These are phyloP conservation scores for Thozetella sp. DNA, from an alignment of 495 filamentous ascomycete species.

Conservation along the genomic window DNA sequence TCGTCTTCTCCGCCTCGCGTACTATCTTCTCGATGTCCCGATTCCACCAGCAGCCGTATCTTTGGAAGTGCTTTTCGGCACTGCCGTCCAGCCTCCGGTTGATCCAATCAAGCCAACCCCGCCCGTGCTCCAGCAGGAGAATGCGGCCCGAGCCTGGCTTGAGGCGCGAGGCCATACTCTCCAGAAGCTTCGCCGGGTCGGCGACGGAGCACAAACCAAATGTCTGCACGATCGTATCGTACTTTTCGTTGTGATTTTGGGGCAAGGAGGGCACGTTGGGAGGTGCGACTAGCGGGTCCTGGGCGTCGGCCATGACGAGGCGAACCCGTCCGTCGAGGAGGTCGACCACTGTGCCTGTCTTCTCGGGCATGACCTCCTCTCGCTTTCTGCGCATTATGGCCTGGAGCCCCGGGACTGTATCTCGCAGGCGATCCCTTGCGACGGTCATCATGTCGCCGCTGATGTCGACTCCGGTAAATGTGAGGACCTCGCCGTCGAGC, in stretches of 20 bases:
- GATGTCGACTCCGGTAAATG: conserved; percentile 49
- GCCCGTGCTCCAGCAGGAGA: conserved; percentile 88
- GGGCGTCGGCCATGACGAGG: conserved; percentile 39
- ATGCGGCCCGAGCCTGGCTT: conserved; percentile 68
- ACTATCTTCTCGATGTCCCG: conserved; percentile 84
- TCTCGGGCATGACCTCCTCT: conserved; percentile 11
- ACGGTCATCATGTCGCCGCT: conserved; percentile 42
- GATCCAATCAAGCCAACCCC: conserved; percentile 73
- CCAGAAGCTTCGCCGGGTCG: conserved; percentile 70
- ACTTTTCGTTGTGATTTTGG: conserved; percentile 38
- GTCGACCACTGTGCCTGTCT: conserved; percentile 24
- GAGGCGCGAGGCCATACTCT: conserved; percentile 52
- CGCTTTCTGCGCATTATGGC: conserved; percentile 23
- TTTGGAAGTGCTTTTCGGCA: conserved; percentile 76
- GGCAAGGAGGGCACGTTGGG: conserved; percentile 14
- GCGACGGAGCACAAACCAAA: conserved; percentile 90
- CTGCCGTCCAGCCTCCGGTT: conserved; percentile 78
- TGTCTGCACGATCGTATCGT: conserved; percentile 88
- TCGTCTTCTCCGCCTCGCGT: conserved; percentile 38
- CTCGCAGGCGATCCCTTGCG: conserved; percentile 34
- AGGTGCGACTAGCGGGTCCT: conserved; percentile 23
- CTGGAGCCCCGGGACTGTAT: conserved; percentile 29
- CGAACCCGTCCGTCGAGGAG: conserved; percentile 32
- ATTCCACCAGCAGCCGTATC: conserved; percentile 98
- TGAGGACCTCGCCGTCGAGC: conserved; percentile 23